phyloP scores from a whole-genome alignment of 345 rosid species.

The Rubroshorea leprosula region DNA sequence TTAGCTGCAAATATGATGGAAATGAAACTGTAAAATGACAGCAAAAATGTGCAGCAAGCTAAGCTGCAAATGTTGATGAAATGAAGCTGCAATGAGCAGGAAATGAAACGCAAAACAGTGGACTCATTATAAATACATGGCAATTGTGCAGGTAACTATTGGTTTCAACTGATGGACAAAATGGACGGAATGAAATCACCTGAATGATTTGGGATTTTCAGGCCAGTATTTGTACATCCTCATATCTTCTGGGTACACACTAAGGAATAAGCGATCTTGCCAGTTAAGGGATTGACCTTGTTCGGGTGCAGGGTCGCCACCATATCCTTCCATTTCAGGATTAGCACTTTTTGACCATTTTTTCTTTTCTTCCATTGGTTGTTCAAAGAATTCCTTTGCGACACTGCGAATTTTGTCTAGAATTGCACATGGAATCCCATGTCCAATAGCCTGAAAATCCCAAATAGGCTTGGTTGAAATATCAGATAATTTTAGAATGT shows the following conservation, averaged over 20 bases:
- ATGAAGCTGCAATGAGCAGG: too few species aligned
- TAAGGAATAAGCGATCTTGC: conserved; percentile 45
- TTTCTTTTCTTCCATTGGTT: conserved; percentile 43
- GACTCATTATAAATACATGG: neutral
- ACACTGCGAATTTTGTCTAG: conserved; percentile 31
- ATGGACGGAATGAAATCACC: conserved; percentile 21
- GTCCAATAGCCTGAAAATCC: conserved; percentile 40
- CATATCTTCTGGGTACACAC: conserved; percentile 29
- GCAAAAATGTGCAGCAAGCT: too few species aligned
- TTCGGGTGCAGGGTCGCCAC: conserved; percentile 43
- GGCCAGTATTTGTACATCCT: conserved; percentile 40
- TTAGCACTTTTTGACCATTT: conserved; percentile 33
- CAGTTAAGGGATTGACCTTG: conserved; percentile 45
- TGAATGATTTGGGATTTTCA: conserved; percentile 34
- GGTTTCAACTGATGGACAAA: neutral
- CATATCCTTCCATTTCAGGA: conserved; percentile 51
- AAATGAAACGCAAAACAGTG: too few species aligned
- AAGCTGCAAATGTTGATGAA: too few species aligned
- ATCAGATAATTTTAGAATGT: neutral
- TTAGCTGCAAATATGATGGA: too few species aligned
- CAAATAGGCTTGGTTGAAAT: neutral
- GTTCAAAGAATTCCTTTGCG: conserved; percentile 34
- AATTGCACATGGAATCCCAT: conserved; percentile 37
- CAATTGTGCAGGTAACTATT: neutral
- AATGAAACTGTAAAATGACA: too few species aligned